These are phyloP conservation scores for Ogataea thermomethanolica DNA, from an alignment of 805 yeast species.

Conservation along the genomic window DNA sequence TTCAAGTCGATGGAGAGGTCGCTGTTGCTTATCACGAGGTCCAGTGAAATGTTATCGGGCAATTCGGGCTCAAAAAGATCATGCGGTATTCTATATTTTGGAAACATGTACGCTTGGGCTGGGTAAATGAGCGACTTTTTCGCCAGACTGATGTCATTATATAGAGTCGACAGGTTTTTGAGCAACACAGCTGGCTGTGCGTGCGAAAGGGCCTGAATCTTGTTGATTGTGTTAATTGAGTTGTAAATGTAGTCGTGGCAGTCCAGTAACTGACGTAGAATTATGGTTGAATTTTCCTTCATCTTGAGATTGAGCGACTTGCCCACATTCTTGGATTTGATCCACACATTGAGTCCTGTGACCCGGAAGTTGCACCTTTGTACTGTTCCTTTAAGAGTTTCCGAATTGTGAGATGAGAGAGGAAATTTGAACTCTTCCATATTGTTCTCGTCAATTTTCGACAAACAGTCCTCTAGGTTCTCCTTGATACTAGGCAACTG, in stretches of 20 bases:
- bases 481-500: conserved; percentile 46
- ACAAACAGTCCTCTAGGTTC: conserved; percentile 39
- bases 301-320: conserved; percentile 37
- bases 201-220: conserved; percentile 26
- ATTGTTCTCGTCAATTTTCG: conserved; percentile 35
- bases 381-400: conserved; percentile 56
- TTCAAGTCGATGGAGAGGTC: conserved; percentile 61
- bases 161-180: conserved; percentile 25
- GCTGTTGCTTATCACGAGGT: conserved; percentile 55
- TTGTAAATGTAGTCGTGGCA: conserved; percentile 37
- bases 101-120: conserved; percentile 54
- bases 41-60: conserved; percentile 48
- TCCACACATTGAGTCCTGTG: conserved; percentile 41
- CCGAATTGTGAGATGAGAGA: conserved; percentile 50
- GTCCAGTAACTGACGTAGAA: conserved; percentile 41
- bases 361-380: conserved; percentile 54
- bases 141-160: conserved; percentile 33
- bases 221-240: conserved; percentile 42
- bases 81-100: conserved; percentile 43
- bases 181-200: conserved; percentile 23
- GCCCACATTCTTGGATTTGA: conserved; percentile 37
- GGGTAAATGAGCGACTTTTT: conserved; percentile 46
- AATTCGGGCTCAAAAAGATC: conserved; percentile 43
- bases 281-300: conserved; percentile 35
- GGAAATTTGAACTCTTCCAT: conserved; percentile 51